phyloP scores from a whole-genome alignment of 2,329 filamentous ascomycete species.

The Penicillium sp. region DNA sequence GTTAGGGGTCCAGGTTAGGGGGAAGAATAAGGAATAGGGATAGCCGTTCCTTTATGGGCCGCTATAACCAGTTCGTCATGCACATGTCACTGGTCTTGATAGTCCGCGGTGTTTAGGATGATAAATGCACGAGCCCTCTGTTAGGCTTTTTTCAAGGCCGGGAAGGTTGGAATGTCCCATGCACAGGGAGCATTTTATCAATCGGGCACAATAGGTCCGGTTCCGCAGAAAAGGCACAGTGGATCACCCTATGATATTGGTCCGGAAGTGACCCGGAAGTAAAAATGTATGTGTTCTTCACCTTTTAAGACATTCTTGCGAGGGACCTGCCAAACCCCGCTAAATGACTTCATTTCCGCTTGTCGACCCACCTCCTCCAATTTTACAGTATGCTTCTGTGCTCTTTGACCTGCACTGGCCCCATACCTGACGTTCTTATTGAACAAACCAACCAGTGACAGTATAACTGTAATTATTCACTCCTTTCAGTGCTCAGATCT shows the following conservation, averaged over 20 bases:
- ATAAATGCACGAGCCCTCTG: not conserved
- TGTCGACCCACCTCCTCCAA: not conserved
- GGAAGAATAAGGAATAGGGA: not conserved
- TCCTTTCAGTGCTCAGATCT: not conserved
- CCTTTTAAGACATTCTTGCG: constrained; percentile 17
- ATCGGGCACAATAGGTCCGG: constrained; percentile 6
- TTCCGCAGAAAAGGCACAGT: constrained; percentile 3
- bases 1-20: not conserved
- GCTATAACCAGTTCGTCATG: not conserved
- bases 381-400: not conserved
- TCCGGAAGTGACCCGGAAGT: not conserved
- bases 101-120: not conserved
- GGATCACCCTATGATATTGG: constrained; percentile 1
- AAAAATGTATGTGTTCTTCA: not conserved
- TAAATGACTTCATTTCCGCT: not conserved
- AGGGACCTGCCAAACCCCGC: constrained; percentile 16
- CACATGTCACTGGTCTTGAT: not conserved
- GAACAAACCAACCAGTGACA: not conserved
- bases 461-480: too few species aligned
- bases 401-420: not conserved
- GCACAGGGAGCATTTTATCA: not conserved
- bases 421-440: not conserved
- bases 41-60: not conserved
- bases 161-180: constrained; percentile 2
- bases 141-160: not conserved